Conservation (phyloP, 2,329 filamentous ascomycete genomes). For the Ophiocordyceps camponoti-rufipedis region DNA sequence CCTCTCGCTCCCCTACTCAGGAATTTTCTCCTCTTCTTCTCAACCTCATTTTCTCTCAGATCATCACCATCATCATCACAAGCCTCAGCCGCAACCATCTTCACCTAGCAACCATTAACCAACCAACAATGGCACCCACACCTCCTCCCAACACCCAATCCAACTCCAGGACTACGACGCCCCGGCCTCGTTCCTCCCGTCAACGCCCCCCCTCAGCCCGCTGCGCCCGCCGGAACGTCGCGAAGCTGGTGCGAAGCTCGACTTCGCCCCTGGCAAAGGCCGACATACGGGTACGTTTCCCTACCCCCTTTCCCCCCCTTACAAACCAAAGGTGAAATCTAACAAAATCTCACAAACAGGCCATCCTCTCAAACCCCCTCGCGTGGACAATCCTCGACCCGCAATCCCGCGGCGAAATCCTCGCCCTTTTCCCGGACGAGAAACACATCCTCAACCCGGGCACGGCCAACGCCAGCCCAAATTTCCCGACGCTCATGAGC, state of each 20-base stretch:
- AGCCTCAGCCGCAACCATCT: too few relatives aligned
- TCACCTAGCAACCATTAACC: too few relatives aligned
- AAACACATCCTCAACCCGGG: constrained; percentile 17
- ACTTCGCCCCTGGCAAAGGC: constrained; percentile 20
- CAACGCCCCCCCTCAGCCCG: not conserved
- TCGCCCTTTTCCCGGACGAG: constrained; percentile 19
- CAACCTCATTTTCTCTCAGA: too few relatives aligned
- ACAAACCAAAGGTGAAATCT: not conserved
- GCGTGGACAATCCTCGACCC: constrained; percentile 18
- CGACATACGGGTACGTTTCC: constrained; percentile 16
- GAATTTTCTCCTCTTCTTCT: too few relatives aligned
- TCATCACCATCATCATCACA: too few relatives aligned
- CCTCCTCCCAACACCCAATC: not conserved
- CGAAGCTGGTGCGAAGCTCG: constrained; percentile 33
- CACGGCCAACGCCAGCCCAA: constrained; percentile 17
- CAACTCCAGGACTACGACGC: not conserved
- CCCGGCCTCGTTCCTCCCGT: not conserved
- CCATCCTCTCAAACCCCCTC: constrained; percentile 17
- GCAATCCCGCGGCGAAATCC: constrained; percentile 16
- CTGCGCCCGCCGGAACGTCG: not conserved
- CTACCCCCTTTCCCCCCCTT: not conserved
- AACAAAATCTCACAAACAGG: constrained; percentile 6
- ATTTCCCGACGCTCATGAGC: constrained; percentile 24
- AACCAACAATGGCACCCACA: too few relatives aligned
- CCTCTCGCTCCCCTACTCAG: too few relatives aligned